A percentile compares a stretch with the other conserved stretches of the same genome.
Evolutionary conservation across 345 rosid species (phyloP).

Genomic region (Eucalyptus erythrocorys): DNA sequence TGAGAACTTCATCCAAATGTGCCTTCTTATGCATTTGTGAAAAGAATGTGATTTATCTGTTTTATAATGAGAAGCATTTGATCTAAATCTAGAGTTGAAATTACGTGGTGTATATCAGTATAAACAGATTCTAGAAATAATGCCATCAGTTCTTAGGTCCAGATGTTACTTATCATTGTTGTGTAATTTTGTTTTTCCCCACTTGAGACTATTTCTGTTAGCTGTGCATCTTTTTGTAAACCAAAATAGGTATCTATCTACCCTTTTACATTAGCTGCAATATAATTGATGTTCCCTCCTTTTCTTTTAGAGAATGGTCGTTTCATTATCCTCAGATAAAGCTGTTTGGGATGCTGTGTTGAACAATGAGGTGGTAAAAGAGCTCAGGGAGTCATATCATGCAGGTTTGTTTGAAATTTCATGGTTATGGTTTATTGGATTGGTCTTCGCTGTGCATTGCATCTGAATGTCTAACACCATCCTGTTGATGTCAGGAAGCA

Average conservation of each 20-base stretch:
- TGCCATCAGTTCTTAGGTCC: neutral
- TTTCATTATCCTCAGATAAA: slow-evolving; percentile 63
- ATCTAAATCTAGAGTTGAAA: neutral
- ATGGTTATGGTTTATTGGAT: neutral
- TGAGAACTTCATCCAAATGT: neutral
- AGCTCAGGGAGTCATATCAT: slow-evolving; percentile 46
- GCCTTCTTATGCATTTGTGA: neutral
- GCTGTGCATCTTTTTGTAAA: neutral
- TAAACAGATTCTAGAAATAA: neutral
- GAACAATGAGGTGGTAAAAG: slow-evolving; percentile 57
- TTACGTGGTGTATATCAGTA: neutral
- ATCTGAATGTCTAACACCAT: neutral
- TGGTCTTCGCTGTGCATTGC: neutral
- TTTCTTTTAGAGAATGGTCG: slow-evolving; percentile 55
- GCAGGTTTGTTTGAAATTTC: slow-evolving; percentile 30
- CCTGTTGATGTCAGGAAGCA: neutral
- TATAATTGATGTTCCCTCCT: neutral
- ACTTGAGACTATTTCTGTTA: neutral
- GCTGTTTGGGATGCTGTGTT: slow-evolving; percentile 88
- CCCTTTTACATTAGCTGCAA: neutral
- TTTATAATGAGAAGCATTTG: neutral
- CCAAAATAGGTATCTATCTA: neutral
- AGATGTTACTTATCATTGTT: neutral
- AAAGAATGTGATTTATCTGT: neutral
- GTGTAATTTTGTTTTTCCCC: neutral